Evolutionary conservation across 2,329 filamentous ascomycete genomes (phyloP), one percentile per base, ranked within the genome.

Genomic region (Cytospora piceae): DNA sequence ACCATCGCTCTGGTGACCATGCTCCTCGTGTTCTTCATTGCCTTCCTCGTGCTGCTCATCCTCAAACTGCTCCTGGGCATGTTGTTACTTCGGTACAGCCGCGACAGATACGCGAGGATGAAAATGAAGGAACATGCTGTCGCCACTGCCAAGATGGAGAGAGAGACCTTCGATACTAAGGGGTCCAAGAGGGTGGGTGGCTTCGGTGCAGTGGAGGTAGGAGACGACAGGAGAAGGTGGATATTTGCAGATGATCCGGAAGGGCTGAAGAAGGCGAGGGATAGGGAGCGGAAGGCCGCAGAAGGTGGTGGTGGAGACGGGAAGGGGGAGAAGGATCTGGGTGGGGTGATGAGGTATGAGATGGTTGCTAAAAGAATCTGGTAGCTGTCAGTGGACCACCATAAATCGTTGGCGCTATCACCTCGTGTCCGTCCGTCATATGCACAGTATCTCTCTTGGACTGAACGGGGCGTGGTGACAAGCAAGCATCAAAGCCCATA

Each of bases 331-430:
- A 84, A 86, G 61, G 87, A 86, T 75, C 87, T 87, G 77, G 90
- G 83, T 73, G 87, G 80, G 75, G 92, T 88, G 69, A 87, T 83
- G 71, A 84, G 95, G 72, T 99, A 97, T 79, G 93, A 93, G 74
- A 97, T 98, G 95, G 90, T 93, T 72, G 92, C 93, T 0, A 98
- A 97, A 83, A 85, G 95, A 75, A 99, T 99, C 72, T 99, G 95
- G 95, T 98, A 77, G 70, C 24, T 24, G n/a, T 49, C 42, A 17
- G 7, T 9, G 17, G 39, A 15, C 12, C 37, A 39, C 37, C 37
- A 39, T 15, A 39, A 4, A 12, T 2, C 12, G 15, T 39, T 39
- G 37, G 37, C 15, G 14, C 12, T 34, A 39, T 15, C 3, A 17
- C 37, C 4, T 17, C 14, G 4, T 39, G 37, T 6, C 37, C 12